These are phyloP conservation scores for Dendrocalamus latiflorus DNA, from an alignment of 202 grass and related monocot genomes.

Conservation along the genomic window DNA sequence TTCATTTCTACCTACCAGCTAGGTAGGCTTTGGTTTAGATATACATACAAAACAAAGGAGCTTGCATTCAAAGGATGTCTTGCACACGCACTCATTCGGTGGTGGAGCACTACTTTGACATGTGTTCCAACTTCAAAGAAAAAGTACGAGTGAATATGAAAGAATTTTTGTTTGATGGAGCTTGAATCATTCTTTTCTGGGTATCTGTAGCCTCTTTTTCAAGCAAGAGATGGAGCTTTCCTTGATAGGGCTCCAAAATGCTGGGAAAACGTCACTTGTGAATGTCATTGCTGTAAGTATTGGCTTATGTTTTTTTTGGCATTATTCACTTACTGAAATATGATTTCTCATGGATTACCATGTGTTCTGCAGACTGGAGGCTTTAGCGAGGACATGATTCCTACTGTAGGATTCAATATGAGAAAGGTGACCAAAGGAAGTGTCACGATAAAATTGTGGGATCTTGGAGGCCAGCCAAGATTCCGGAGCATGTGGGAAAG, in stretches of 20 bases:
- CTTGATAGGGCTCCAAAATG: constrained; percentile 96
- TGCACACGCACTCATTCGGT: constrained; percentile 10
- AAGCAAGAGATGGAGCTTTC: constrained; percentile 99
- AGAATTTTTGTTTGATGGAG: background rate
- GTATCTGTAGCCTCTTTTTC: constrained; percentile 75
- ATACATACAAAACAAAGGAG: constrained; percentile 21
- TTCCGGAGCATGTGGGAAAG: constrained; percentile 75
- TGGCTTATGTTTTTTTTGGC: constrained; percentile 1
- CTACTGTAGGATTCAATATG: constrained; percentile 99
- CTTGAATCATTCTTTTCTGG: background rate
- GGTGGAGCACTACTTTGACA: background rate
- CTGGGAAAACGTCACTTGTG: constrained; percentile 93
- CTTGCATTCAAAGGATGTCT: constrained; percentile 13
- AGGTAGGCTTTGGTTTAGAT: constrained; percentile 21
- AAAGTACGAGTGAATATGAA: background rate
- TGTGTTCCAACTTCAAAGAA: constrained; percentile 3
- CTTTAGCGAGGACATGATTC: constrained; percentile 99
- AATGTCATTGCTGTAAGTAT: constrained; percentile 92
- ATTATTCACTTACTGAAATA: background rate
- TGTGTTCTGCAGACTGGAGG: constrained; percentile 67
- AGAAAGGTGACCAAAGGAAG: constrained; percentile 98
- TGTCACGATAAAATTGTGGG: constrained; percentile 99
- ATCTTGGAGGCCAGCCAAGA: constrained; percentile 95
- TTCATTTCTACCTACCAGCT: constrained; percentile 29
- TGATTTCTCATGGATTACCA: constrained; percentile 22